These are phyloP conservation scores for Cercospora sp. DNA, from an alignment of 2,329 filamentous ascomycete genomes.

Conservation along the genomic window DNA sequence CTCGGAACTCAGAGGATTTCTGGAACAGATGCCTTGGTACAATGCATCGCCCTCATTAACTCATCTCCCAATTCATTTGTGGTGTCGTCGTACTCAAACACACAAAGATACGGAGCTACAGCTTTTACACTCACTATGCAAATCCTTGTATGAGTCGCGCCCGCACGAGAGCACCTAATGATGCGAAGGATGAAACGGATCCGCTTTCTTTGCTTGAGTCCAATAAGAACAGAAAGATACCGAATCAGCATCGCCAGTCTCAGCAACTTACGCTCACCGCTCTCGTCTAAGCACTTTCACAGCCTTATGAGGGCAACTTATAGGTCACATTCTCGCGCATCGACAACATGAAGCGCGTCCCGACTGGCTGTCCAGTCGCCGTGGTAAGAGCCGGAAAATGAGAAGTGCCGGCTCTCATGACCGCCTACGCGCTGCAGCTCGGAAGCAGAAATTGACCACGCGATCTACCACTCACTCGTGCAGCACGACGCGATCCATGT, in stretches of 20 bases:
- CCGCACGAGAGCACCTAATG: background rate
- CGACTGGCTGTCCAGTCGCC: background rate
- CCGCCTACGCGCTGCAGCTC: background rate
- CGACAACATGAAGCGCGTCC: background rate
- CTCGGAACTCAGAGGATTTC: background rate
- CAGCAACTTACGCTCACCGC: background rate
- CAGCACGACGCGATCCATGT: background rate
- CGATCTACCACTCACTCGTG: slow-evolving; percentile 1
- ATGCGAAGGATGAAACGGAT: background rate
- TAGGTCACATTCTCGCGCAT: background rate
- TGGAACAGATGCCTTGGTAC: background rate
- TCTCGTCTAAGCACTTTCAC: background rate
- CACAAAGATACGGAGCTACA: background rate
- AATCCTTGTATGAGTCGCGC: background rate
- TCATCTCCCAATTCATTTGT: background rate
- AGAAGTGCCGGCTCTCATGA: background rate
- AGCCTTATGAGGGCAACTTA: background rate
- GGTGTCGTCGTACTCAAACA: background rate
- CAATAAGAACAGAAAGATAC: background rate
- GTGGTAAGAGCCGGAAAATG: background rate
- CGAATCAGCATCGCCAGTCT: background rate
- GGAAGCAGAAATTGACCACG: background rate
- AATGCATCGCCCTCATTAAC: background rate
- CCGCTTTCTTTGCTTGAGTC: background rate
- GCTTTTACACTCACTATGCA: background rate